These are phyloP conservation scores for Schizosaccharomyces cryophilus DNA, from an alignment of 805 yeast genomes.

Conservation along the genomic window DNA sequence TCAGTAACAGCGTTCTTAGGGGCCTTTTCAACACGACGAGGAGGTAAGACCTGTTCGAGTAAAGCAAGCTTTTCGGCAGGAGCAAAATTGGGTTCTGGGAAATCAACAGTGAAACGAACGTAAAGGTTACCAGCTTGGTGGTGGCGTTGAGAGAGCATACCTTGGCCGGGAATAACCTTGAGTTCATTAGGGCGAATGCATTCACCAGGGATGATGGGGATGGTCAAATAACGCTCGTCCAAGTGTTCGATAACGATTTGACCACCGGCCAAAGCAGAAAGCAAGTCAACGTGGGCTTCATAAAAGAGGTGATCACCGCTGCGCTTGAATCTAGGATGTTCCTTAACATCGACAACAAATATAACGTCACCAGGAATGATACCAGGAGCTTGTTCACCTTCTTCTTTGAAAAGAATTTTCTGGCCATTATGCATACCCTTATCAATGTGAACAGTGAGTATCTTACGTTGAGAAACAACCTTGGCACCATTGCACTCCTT, in stretches of 20 bases:
- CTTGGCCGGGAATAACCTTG: slow-evolving; percentile 72
- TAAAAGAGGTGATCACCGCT: slow-evolving; percentile 67
- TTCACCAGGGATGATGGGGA: slow-evolving; percentile 71
- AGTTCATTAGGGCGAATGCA: slow-evolving; percentile 62
- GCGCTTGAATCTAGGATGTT: slow-evolving; percentile 62
- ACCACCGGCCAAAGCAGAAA: slow-evolving; percentile 95
- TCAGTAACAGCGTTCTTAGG: slow-evolving; percentile 60
- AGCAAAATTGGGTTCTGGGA: slow-evolving; percentile 59
- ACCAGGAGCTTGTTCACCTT: slow-evolving; percentile 93
- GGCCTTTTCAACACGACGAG: slow-evolving; percentile 34
- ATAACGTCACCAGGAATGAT: slow-evolving; percentile 91
- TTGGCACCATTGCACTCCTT: slow-evolving; percentile 70
- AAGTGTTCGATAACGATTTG: slow-evolving; percentile 67
- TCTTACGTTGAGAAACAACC: slow-evolving; percentile 66
- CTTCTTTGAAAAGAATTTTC: slow-evolving; percentile 72
- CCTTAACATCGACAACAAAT: slow-evolving; percentile 73
- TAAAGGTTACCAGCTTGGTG: slow-evolving; percentile 77
- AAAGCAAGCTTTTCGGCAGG: slow-evolving; percentile 39
- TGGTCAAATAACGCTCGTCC: slow-evolving; percentile 74
- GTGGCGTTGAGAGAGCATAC: slow-evolving; percentile 86
- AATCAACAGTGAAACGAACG: slow-evolving; percentile 63
- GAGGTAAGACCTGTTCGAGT: slow-evolving; percentile 57
- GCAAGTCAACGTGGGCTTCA: slow-evolving; percentile 68
- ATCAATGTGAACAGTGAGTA: slow-evolving; percentile 78
- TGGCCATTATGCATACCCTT: slow-evolving; percentile 95